Evolutionary conservation across 1,284 basidiomycete genomes (phyloP).

Genomic region (Ustilago esculenta): DNA sequence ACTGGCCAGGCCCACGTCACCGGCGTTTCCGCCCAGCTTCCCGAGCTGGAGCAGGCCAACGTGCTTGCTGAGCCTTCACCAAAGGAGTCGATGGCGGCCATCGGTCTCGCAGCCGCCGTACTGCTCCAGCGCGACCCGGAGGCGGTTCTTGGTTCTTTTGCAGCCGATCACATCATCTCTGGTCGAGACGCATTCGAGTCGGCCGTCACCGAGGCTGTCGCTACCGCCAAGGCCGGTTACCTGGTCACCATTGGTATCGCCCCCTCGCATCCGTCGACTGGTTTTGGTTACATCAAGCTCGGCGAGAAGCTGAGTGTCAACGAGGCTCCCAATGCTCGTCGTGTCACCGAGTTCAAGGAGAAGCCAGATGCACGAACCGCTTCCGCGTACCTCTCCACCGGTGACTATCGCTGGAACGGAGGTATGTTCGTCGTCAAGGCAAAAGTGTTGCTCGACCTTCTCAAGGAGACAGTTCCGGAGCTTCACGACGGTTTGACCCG

Average conservation of each 20-base stretch:
- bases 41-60: constrained; percentile 52
- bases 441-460: constrained; percentile 53
- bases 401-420: constrained; percentile 67
- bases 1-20: constrained; percentile 59
- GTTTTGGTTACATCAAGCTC: constrained; percentile 67
- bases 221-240: constrained; percentile 62
- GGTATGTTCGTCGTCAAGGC: constrained; percentile 68
- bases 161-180: constrained; percentile 66
- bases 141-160: constrained; percentile 65
- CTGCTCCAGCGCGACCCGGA: constrained; percentile 61
- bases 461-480: constrained; percentile 58
- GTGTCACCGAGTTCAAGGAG: constrained; percentile 66
- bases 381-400: constrained; percentile 62
- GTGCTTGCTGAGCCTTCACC: constrained; percentile 64
- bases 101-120: constrained; percentile 65
- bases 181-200: constrained; percentile 65
- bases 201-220: constrained; percentile 64
- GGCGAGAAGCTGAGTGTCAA: constrained; percentile 55
- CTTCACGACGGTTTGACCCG: constrained; percentile 58
- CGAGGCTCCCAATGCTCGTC: constrained; percentile 62
- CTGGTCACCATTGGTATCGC: constrained; percentile 67
- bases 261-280: constrained; percentile 64
- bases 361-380: constrained; percentile 67
- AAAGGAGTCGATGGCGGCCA: constrained; percentile 65
- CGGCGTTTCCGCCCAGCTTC: constrained; percentile 58